Conservation (phyloP, 345 rosid species). For the Abelmoschus esculentus region DNA sequence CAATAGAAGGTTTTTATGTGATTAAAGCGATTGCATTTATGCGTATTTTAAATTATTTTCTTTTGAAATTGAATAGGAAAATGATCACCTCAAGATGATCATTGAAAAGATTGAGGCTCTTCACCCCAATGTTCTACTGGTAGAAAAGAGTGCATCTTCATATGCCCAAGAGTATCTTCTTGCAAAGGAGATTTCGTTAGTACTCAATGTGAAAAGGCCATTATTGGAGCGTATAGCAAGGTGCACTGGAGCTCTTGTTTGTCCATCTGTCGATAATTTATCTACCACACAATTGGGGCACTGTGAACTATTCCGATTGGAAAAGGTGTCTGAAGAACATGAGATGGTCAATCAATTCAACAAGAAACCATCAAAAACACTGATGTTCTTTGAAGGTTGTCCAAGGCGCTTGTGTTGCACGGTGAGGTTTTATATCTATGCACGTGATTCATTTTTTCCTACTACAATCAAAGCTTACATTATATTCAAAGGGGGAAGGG, state of each 20-base stretch:
- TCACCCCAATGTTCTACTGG: constrained; percentile 87
- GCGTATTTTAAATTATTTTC: constrained; percentile 7
- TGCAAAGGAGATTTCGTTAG: constrained; percentile 84
- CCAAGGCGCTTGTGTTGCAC: constrained; percentile 98
- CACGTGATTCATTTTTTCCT: too few relatives aligned
- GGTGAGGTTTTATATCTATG: constrained; percentile 35
- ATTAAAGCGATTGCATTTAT: neutral
- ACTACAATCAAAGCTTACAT: too few relatives aligned
- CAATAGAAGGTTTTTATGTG: neutral
- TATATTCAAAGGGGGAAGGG: too few relatives aligned
- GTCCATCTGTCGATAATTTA: constrained; percentile 62
- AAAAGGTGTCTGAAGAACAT: constrained; percentile 69
- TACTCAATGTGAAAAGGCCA: constrained; percentile 74
- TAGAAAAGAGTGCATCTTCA: constrained; percentile 91
- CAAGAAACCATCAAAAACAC: constrained; percentile 78
- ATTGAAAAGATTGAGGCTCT: constrained; percentile 77
- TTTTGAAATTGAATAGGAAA: constrained; percentile 66
- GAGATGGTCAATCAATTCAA: constrained; percentile 52
- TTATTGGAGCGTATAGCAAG: constrained; percentile 84
- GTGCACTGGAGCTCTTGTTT: constrained; percentile 77
- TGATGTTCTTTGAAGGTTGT: constrained; percentile 99
- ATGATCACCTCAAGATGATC: constrained; percentile 76
- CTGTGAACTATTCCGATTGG: constrained; percentile 78
- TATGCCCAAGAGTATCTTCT: constrained; percentile 74
- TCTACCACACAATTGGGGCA: constrained; percentile 59